These are phyloP conservation scores for Carpinus fangiana DNA, from an alignment of 306 rosid species.

Conservation along the genomic window DNA sequence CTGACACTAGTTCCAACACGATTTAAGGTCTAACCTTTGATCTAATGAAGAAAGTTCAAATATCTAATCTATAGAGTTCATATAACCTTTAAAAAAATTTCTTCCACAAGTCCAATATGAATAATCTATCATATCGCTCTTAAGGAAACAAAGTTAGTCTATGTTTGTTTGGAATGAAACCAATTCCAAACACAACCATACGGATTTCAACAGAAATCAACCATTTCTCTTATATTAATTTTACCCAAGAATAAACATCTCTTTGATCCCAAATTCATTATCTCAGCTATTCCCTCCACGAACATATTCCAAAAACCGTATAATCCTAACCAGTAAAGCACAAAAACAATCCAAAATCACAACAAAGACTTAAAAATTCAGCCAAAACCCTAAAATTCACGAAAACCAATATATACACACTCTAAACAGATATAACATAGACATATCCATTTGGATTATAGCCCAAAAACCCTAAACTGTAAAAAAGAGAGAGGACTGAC, in stretches of 20 bases:
- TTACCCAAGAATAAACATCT: not conserved
- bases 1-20: not conserved
- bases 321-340: not conserved
- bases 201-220: not conserved
- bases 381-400: constrained; percentile 11
- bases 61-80: no score
- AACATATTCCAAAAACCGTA: constrained; percentile 19
- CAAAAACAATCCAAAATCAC: not conserved
- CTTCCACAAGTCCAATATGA: not conserved
- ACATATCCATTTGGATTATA: not conserved
- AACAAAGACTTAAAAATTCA: not conserved
- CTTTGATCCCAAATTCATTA: not conserved
- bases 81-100: not conserved
- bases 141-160: not conserved
- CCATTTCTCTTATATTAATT: not conserved
- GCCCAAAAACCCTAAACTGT: not conserved
- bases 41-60: no score
- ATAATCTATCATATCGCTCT: not conserved
- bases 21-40: not conserved
- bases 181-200: not conserved
- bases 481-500: constrained; percentile 36
- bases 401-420: not conserved
- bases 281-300: not conserved
- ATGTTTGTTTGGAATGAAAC: not conserved
- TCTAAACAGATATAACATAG: not conserved